Evolutionary conservation across 1,139 yeast species (phyloP), one percentile per base, ranked within the genome.

Genomic region (Suhomyces choctaworum): DNA sequence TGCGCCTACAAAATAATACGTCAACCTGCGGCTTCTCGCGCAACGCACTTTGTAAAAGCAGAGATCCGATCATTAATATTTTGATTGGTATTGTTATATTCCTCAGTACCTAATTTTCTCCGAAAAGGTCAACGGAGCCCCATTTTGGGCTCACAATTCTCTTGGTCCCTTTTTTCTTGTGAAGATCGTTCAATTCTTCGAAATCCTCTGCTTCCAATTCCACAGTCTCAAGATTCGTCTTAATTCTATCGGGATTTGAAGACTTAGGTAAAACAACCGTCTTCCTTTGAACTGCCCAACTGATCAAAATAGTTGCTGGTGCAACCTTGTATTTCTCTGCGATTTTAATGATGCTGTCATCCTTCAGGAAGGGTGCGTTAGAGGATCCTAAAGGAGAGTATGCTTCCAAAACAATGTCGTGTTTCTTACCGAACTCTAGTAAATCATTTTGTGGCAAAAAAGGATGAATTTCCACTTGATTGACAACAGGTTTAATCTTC

Each of bases 311-410:
- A 14, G 40, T 42, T 8, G 54, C 55, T 7, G 48, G 41, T 5
- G 42, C 33, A 12, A 42, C 50, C 12, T 38, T 31, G 39, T 52
- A 31, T 32, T 46, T 47, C 14, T 37, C 33, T 11, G 56, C 56
- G 26, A 54, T 34, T 20, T 39, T 39, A 14, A 34, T 38, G 14
- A 54, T 36, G 10, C 34, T 37, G 11, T 42, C 39, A 30, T 52
- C 47, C 27, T 39, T 33, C 36, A 52, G 42, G 8, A 54, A 27
- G 2, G 56, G 54, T 14, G 53, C 42, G 26, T 44, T 42, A n/a
- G 47, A 42, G 14, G 55, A 50, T 3, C 57, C 57, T 42, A 54
- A 50, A 7, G 58, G 58, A 14, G 55, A 48, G 41, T 52, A 54
- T 0, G 57, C 58, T 32, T 52, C 51, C 31, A 50, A 30, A 27